A percentile compares a stretch with the other conserved stretches of the same genome.
Conservation (phyloP, 371 early-diverging fungal species). For the Catenaria anguillulae region DNA sequence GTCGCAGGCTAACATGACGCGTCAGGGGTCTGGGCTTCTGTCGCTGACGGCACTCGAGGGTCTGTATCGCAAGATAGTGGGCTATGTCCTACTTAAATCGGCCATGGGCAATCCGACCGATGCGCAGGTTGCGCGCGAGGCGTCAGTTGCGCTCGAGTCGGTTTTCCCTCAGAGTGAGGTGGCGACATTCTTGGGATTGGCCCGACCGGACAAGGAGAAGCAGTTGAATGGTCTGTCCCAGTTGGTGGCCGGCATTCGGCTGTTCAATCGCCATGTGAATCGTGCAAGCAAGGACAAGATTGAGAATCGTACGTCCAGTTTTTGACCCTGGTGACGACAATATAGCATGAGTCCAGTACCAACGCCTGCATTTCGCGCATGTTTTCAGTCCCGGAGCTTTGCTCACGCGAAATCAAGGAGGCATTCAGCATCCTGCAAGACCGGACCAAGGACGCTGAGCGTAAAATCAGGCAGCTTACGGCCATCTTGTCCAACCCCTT, state of each 20-base stretch:
- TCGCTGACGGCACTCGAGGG: constrained; percentile 11
- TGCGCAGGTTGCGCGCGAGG: constrained; percentile 32
- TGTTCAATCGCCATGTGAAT: constrained; percentile 36
- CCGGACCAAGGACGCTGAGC: constrained; percentile 21
- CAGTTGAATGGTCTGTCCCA: constrained; percentile 35
- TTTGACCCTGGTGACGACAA: too few relatives aligned
- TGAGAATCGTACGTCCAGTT: constrained; percentile 3
- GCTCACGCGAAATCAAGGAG: constrained; percentile 21
- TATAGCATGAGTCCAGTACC: too few relatives aligned
- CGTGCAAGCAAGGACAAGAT: constrained; percentile 16
- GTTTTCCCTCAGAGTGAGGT: constrained; percentile 40
- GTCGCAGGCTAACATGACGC: not conserved
- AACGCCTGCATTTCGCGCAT: too few relatives aligned
- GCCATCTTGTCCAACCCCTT: not conserved
- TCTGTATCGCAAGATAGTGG: constrained; percentile 33
- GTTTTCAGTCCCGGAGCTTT: constrained; percentile 25
- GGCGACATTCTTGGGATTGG: constrained; percentile 25
- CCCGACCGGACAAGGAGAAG: constrained; percentile 30
- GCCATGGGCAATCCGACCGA: constrained; percentile 31
- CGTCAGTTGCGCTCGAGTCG: constrained; percentile 37
- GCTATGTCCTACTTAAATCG: constrained; percentile 26
- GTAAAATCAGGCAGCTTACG: constrained; percentile 18
- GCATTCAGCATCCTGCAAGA: constrained; percentile 14
- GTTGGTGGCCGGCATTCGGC: constrained; percentile 34
- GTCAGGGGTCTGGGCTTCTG: constrained; percentile 6